Conservation (phyloP, 352 stramenopile genomes). For the Pythium guiyangense region DNA sequence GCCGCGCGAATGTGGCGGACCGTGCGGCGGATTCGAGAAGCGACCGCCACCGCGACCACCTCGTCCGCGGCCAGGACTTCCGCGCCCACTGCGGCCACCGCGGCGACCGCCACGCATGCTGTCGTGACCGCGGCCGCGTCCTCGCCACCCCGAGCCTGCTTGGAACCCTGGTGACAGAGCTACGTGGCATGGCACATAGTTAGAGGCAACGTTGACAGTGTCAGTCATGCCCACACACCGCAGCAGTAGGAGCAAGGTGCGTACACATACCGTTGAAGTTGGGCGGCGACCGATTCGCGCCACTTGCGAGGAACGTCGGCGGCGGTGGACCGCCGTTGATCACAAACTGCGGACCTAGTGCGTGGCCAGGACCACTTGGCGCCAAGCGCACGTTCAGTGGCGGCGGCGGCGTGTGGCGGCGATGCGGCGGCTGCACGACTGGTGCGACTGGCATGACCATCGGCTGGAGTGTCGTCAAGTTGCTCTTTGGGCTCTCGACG, state of each 20-base stretch:
- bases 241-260: neutral
- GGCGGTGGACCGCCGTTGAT: slow-evolving; percentile 6
- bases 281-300: slow-evolving; percentile 11
- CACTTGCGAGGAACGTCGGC: slow-evolving; percentile 8
- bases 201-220: neutral
- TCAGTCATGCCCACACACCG: neutral
- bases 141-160: slow-evolving; percentile 24
- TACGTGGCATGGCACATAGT: neutral
- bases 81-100: slow-evolving; percentile 27
- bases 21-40: neutral
- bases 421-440: slow-evolving; percentile 8
- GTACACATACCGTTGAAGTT: slow-evolving; percentile 11
- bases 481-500: slow-evolving; percentile 73
- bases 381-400: slow-evolving; percentile 8
- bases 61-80: slow-evolving; percentile 23
- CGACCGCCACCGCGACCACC: slow-evolving; percentile 1
- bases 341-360: slow-evolving; percentile 1
- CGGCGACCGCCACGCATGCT: slow-evolving; percentile 15
- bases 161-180: slow-evolving; percentile 7
- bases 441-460: slow-evolving; percentile 34
- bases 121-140: slow-evolving; percentile 32
- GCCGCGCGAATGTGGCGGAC: neutral
- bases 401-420: slow-evolving; percentile 5
- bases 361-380: neutral
- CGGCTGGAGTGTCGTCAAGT: slow-evolving; percentile 61